A percentile compares a stretch with the other conserved stretches of the same genome.
Conservation (phyloP, 2,329 filamentous ascomycete species). For the Fusarium sp. region DNA sequence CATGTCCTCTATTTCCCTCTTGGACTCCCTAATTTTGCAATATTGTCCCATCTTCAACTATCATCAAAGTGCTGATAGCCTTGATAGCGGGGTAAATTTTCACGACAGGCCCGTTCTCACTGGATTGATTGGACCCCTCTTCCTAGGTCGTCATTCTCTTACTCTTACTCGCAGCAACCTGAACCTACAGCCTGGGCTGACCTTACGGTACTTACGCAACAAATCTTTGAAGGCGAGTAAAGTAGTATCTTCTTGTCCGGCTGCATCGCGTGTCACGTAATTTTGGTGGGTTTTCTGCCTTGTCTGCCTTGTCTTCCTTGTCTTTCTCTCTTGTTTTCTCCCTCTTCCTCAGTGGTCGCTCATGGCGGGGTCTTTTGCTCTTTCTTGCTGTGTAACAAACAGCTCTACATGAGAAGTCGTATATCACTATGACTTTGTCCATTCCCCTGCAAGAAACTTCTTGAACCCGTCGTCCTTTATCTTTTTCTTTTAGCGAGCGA, state of each 20-base stretch:
- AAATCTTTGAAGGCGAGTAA: conserved; percentile 45
- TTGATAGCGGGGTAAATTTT: conserved; percentile 48
- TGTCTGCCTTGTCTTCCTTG: conserved; percentile 30
- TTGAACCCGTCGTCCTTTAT: not conserved
- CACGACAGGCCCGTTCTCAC: conserved; percentile 30
- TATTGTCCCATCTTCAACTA: not conserved
- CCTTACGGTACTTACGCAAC: conserved; percentile 35
- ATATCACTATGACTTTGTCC: conserved; percentile 20
- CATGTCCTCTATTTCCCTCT: not conserved
- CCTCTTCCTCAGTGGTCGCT: conserved; percentile 1
- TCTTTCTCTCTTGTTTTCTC: conserved; percentile 7
- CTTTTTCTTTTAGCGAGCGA: not conserved
- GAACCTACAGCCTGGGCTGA: conserved; percentile 25
- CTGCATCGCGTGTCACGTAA: conserved; percentile 32
- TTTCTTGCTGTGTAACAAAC: conserved; percentile 32
- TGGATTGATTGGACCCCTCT: conserved; percentile 45
- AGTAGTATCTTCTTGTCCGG: conserved; percentile 38
- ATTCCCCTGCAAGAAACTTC: conserved; percentile 1
- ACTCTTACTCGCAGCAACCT: conserved; percentile 43
- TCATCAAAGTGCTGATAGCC: conserved; percentile 4
- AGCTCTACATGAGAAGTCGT: conserved; percentile 24
- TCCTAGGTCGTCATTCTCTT: conserved; percentile 41
- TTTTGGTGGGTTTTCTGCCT: conserved; percentile 37
- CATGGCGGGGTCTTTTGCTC: conserved; percentile 36
- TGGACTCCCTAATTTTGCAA: not conserved